Percentiles rank a stretch among this genome's conserved stretches.
Evolutionary conservation across 441 rosid genomes (phyloP).

Genomic region (Mallotus japonicus): DNA sequence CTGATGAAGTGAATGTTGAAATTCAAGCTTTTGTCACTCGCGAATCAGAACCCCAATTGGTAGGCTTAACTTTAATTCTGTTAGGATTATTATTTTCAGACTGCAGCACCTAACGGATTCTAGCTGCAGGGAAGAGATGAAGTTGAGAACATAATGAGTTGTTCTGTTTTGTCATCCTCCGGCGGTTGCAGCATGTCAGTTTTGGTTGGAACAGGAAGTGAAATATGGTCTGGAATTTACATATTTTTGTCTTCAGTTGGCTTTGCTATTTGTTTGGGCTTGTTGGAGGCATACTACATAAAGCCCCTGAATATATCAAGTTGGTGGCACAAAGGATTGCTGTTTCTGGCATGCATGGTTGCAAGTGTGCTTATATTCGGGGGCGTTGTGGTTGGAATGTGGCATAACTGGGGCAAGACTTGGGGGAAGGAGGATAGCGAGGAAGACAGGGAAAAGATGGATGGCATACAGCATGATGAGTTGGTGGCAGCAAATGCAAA

Average conservation of each 20-base stretch:
- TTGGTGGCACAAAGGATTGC: slow-evolving; percentile 83
- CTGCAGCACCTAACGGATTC: not conserved
- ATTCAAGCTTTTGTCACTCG: slow-evolving; percentile 59
- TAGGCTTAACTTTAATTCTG: slow-evolving; percentile 29
- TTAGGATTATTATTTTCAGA: not conserved
- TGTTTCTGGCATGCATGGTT: slow-evolving; percentile 57
- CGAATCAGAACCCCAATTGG: slow-evolving; percentile 63
- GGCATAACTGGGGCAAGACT: slow-evolving; percentile 57
- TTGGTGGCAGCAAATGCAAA: slow-evolving; percentile 17
- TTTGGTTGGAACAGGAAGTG: slow-evolving; percentile 70
- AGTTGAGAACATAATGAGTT: slow-evolving; percentile 25
- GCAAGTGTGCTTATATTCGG: slow-evolving; percentile 61
- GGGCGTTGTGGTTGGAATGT: slow-evolving; percentile 56
- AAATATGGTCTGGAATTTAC: slow-evolving; percentile 65
- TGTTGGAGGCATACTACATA: slow-evolving; percentile 52
- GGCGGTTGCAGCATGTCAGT: slow-evolving; percentile 50
- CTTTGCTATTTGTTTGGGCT: slow-evolving; percentile 39
- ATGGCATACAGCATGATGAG: not conserved
- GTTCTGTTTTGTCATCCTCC: slow-evolving; percentile 38
- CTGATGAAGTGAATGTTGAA: slow-evolving; percentile 47
- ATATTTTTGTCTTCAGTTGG: slow-evolving; percentile 51
- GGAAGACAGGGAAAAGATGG: slow-evolving; percentile 13
- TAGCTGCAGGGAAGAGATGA: slow-evolving; percentile 64
- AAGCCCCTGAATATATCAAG: slow-evolving; percentile 31
- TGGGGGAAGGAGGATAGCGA: slow-evolving; percentile 24